Percentiles rank a stretch among this genome's conserved stretches.
Evolutionary conservation across 306 rosid genomes (phyloP).

Genomic region (Prunus fruticosa): DNA sequence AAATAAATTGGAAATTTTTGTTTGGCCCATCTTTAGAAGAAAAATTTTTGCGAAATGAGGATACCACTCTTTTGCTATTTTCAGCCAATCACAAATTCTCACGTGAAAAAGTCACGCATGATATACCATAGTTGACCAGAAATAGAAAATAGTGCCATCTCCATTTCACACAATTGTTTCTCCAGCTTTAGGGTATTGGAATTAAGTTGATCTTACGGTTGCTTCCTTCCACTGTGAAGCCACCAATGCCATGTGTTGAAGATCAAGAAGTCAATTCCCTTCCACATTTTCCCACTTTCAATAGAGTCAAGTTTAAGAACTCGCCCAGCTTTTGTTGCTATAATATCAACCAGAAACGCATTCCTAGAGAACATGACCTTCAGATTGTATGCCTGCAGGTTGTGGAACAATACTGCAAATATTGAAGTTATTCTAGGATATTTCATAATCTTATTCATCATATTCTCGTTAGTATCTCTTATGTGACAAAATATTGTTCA

Average conservation of each 20-base stretch:
- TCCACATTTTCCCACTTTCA: conserved; percentile 32
- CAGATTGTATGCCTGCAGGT: conserved; percentile 29
- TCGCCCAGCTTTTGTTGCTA: conserved; percentile 19
- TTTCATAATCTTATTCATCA: background rate
- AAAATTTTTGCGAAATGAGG: too few species aligned
- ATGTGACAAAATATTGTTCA: too few species aligned
- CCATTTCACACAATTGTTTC: too few species aligned
- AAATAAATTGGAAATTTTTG: too few species aligned
- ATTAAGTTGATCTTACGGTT: conserved; percentile 29
- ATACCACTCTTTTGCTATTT: too few species aligned
- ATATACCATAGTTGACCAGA: fast-evolving
- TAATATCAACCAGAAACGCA: conserved; percentile 42
- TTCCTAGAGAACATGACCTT: conserved; percentile 32
- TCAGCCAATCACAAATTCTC: too few species aligned
- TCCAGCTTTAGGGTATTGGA: background rate
- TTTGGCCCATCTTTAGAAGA: too few species aligned
- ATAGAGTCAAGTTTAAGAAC: conserved; percentile 41
- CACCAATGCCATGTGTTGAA: conserved; percentile 64
- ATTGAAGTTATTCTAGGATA: background rate
- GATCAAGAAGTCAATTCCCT: conserved; percentile 27
- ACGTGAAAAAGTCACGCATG: too few species aligned
- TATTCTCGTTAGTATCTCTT: too few species aligned
- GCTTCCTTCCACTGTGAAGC: conserved; percentile 43
- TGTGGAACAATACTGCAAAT: background rate
- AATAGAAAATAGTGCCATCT: too few species aligned